Evolutionary conservation across 257 asterid species (phyloP).

Genomic region (Solanum phureja): DNA sequence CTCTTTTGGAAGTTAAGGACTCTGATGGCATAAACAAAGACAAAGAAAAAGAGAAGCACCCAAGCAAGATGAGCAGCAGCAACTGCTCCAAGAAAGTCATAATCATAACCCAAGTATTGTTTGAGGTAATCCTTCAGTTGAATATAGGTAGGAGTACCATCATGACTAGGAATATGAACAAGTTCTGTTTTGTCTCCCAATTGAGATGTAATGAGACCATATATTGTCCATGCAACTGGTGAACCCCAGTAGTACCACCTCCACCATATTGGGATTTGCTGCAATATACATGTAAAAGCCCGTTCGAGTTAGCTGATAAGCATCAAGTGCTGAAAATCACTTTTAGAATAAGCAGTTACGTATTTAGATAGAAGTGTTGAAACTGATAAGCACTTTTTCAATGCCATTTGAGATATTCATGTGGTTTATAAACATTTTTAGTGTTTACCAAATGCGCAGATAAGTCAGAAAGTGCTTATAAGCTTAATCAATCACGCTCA

Average conservation of each 20-base stretch:
- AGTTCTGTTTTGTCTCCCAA: slow-evolving; percentile 28
- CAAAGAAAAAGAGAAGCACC: slow-evolving; percentile 49
- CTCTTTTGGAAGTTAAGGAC: slow-evolving; percentile 65
- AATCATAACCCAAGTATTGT: slow-evolving; percentile 34
- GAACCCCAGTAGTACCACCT: slow-evolving; percentile 79
- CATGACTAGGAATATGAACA: slow-evolving; percentile 40
- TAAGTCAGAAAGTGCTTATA: neutral
- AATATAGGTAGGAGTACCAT: slow-evolving; percentile 8
- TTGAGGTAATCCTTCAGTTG: slow-evolving; percentile 46
- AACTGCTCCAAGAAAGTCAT: slow-evolving; percentile 53
- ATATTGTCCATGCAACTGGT: slow-evolving; percentile 49
- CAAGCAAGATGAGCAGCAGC: slow-evolving; percentile 60
- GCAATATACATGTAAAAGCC: neutral
- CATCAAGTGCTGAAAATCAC: neutral
- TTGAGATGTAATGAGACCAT: slow-evolving; percentile 46
- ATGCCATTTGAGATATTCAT: too few relatives aligned
- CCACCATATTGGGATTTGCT: slow-evolving; percentile 69
- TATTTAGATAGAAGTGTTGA: neutral
- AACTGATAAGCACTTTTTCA: too few relatives aligned
- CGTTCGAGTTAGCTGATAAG: neutral
- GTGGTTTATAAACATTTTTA: neutral
- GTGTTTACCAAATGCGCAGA: neutral
- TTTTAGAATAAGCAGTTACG: neutral
- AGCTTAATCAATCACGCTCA: neutral
- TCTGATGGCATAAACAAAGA: slow-evolving; percentile 57